A percentile compares a stretch with the other conserved stretches of the same genome.
phyloP scores from a whole-genome alignment of 2,329 filamentous ascomycete species.

The Colletotrichum destructivum region DNA sequence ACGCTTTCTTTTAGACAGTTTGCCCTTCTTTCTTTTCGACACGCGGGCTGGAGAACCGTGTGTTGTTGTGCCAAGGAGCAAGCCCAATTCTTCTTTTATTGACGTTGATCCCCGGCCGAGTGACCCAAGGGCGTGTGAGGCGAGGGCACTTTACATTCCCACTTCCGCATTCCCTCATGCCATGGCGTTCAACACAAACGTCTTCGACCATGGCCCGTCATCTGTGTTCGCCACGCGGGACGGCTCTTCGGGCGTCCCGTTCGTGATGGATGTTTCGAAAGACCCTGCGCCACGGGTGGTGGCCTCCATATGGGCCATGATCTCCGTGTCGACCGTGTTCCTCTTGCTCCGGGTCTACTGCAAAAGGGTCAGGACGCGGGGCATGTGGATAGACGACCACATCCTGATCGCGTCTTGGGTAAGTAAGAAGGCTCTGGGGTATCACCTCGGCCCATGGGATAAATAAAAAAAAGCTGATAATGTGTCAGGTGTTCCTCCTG shows the following conservation, averaged over 20 bases:
- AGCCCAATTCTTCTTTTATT: background rate
- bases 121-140: background rate
- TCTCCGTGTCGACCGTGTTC: constrained; percentile 31
- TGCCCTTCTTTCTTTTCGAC: background rate
- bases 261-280: constrained; percentile 22
- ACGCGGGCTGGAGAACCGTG: background rate
- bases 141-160: background rate
- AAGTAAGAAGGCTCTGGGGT: background rate
- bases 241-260: background rate
- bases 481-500: constrained; percentile 19
- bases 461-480: background rate
- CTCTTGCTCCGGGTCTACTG: constrained; percentile 45
- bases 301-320: constrained; percentile 40
- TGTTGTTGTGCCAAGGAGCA: constrained; percentile 5
- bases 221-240: background rate
- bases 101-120: background rate
- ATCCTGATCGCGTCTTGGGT: constrained; percentile 44
- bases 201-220: background rate
- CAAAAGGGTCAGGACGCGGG: constrained; percentile 40
- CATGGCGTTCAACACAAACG: background rate
- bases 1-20: too few relatives aligned
- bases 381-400: constrained; percentile 47
- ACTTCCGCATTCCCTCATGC: background rate
- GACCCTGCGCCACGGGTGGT: constrained; percentile 32
- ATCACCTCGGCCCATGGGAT: background rate